A percentile compares a stretch with the other conserved stretches of the same genome.
Conservation (phyloP, 768 basidiomycete species). For the Kwoniella bestiolae region DNA sequence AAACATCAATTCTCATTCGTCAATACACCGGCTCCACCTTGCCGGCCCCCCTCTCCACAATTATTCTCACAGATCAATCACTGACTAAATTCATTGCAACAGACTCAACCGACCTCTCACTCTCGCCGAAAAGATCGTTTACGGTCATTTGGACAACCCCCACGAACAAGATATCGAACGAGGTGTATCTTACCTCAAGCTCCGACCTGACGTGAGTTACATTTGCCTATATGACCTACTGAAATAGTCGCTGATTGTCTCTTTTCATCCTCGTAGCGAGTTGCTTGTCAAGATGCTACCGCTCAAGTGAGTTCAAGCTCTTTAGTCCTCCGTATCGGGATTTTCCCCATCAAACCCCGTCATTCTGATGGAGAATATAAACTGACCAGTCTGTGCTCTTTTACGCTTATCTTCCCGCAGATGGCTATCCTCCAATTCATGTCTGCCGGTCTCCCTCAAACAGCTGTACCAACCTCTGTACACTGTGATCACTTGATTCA, state of each 20-base stretch:
- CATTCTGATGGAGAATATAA: slow-evolving; percentile 2
- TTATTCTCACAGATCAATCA: not conserved
- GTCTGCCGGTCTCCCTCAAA: slow-evolving; percentile 98
- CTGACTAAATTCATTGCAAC: slow-evolving; percentile 7
- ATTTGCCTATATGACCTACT: not conserved
- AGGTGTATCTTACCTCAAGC: slow-evolving; percentile 92
- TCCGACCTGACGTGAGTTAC: slow-evolving; percentile 87
- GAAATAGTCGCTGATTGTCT: slow-evolving; percentile 1
- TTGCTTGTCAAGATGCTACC: slow-evolving; percentile 62
- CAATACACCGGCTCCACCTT: slow-evolving; percentile 17
- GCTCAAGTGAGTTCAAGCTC: slow-evolving; percentile 49
- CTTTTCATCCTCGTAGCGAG: slow-evolving; percentile 57
- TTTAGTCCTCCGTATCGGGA: no score
- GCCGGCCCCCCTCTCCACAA: slow-evolving; percentile 5
- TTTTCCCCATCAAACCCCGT: slow-evolving; percentile 11
- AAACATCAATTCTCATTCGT: slow-evolving; percentile 5
- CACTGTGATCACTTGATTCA: slow-evolving; percentile 99
- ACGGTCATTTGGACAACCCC: slow-evolving; percentile 96
- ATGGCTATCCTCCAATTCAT: slow-evolving; percentile 99
- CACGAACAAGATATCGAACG: slow-evolving; percentile 68
- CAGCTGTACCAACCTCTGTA: slow-evolving; percentile 96
- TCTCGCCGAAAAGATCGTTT: slow-evolving; percentile 93
- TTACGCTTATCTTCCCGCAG: slow-evolving; percentile 61
- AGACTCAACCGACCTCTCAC: slow-evolving; percentile 90
- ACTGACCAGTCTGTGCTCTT: slow-evolving; percentile 18